phyloP scores from a whole-genome alignment of 2,329 filamentous ascomycete genomes.

The Aspergillus transmontanensis region DNA sequence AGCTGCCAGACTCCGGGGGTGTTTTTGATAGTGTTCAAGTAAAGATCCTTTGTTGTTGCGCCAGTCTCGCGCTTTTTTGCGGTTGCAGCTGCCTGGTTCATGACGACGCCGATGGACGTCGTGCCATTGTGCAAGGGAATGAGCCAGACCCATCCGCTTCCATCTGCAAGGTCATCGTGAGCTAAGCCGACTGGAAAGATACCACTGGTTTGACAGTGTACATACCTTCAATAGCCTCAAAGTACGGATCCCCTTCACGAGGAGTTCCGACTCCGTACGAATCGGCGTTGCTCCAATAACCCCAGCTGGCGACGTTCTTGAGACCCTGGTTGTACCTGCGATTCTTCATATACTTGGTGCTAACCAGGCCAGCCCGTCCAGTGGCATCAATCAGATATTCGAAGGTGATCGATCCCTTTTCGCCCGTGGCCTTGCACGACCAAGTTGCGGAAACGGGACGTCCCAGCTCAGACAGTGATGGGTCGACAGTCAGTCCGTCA shows the following conservation, averaged over 20 bases:
- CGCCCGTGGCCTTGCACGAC: too few species aligned
- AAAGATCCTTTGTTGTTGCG: conserved; percentile 20
- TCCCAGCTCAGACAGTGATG: background rate
- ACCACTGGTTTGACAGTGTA: accelerated
- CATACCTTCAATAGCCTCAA: too few species aligned
- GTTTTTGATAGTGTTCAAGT: too few species aligned
- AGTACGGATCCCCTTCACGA: too few species aligned
- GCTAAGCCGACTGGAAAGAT: conserved; percentile 16
- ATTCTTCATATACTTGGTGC: conserved; percentile 49
- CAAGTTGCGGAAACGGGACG: conserved; percentile 12
- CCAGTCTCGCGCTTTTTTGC: too few species aligned
- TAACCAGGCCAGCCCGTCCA: conserved; percentile 49
- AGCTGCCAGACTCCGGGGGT: too few species aligned
- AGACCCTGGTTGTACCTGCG: conserved; percentile 50
- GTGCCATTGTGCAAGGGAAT: background rate
- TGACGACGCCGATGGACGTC: background rate
- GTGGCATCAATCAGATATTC: conserved; percentile 55
- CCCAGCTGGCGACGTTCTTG: conserved; percentile 55
- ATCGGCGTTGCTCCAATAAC: conserved; percentile 37
- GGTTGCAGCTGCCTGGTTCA: too few species aligned
- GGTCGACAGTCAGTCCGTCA: background rate
- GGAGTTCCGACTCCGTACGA: too few species aligned
- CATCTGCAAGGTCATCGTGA: background rate
- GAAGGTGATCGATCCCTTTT: conserved; percentile 29
- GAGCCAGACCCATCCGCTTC: background rate